Conservation (phyloP, 1,284 basidiomycete species). For the Sporisorium exsertum region DNA sequence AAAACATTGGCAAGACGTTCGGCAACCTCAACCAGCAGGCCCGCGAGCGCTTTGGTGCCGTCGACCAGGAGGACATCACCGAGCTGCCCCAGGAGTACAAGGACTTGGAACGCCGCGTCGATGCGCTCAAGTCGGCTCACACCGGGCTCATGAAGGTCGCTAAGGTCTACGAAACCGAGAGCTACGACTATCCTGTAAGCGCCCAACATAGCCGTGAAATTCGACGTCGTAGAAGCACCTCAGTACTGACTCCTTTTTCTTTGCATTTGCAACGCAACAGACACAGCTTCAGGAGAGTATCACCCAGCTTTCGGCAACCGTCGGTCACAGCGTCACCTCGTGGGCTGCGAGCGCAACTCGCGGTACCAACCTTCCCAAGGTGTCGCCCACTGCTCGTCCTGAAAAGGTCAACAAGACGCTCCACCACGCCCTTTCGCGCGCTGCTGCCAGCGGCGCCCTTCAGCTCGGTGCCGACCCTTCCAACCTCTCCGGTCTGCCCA, state of each 20-base stretch:
- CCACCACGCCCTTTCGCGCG: constrained; percentile 88
- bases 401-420: constrained; percentile 80
- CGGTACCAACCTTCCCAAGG: constrained; percentile 74
- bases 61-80: constrained; percentile 91
- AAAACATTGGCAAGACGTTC: constrained; percentile 83
- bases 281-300: constrained; percentile 73
- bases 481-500: constrained; percentile 53
- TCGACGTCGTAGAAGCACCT: not conserved
- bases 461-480: constrained; percentile 70
- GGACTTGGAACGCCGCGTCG: constrained; percentile 92
- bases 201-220: no score
- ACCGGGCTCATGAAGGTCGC: constrained; percentile 79
- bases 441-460: constrained; percentile 79
- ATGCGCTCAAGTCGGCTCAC: constrained; percentile 84
- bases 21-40: constrained; percentile 77
- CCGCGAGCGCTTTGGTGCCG: constrained; percentile 85
- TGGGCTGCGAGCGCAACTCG: constrained; percentile 90
- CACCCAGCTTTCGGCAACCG: constrained; percentile 72
- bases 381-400: constrained; percentile 74
- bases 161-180: constrained; percentile 63
- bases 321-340: constrained; percentile 82
- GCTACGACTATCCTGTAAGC: constrained; percentile 74
- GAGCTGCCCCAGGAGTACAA: constrained; percentile 86
- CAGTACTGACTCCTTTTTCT: not conserved
- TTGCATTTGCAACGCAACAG: constrained; percentile 9